Evolutionary conservation across 2,329 filamentous ascomycete species (phyloP).

Genomic region (Fusarium coicis): DNA sequence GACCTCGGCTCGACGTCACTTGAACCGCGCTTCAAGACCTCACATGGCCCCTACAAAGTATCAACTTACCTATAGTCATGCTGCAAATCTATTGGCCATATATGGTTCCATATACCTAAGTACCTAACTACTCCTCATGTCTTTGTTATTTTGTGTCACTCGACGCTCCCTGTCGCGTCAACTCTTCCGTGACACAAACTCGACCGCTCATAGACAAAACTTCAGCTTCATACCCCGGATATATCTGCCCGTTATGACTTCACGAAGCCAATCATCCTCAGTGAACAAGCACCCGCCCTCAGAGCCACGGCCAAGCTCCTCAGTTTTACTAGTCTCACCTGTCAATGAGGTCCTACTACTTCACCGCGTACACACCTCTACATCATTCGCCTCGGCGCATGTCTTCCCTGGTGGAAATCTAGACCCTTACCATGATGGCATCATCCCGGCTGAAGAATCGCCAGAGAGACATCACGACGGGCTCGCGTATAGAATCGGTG

Average conservation of each 20-base stretch:
- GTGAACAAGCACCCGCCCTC: constrained; percentile 42
- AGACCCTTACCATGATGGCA: constrained; percentile 79
- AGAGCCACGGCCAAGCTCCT: constrained; percentile 74
- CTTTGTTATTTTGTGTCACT: constrained; percentile 17
- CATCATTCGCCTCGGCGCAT: constrained; percentile 88
- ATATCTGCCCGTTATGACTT: constrained; percentile 23
- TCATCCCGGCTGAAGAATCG: constrained; percentile 57
- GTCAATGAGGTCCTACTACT: constrained; percentile 89
- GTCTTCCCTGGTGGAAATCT: constrained; percentile 95
- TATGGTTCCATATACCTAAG: not conserved
- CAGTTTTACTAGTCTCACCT: constrained; percentile 86
- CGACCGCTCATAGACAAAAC: constrained; percentile 8
- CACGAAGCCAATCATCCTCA: constrained; percentile 19
- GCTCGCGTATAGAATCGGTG: constrained; percentile 79
- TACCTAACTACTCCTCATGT: constrained; percentile 17
- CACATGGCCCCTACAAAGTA: constrained; percentile 19
- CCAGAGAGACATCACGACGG: constrained; percentile 75
- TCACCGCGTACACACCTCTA: constrained; percentile 83
- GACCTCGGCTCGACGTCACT: constrained; percentile 42
- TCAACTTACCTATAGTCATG: not conserved
- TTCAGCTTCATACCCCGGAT: constrained; percentile 8
- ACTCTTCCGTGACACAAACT: constrained; percentile 1
- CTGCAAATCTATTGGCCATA: constrained; percentile 6
- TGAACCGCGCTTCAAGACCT: constrained; percentile 23
- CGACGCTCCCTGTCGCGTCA: constrained; percentile 24